These are phyloP conservation scores for Cladosporium sp. DNA, from an alignment of 2,329 filamentous ascomycete species.

Conservation along the genomic window DNA sequence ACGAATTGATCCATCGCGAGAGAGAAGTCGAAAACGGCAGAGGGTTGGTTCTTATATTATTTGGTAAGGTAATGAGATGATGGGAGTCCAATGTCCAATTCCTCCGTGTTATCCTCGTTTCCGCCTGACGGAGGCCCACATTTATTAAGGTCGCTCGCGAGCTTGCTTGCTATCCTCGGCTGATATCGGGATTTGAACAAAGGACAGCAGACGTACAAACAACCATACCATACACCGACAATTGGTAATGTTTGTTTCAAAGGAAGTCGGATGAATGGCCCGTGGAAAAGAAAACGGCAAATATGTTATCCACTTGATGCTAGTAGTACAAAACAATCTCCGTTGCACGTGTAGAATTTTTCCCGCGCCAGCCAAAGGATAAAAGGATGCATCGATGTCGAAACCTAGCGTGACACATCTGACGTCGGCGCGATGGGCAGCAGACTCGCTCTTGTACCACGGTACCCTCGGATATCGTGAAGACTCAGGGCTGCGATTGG, in stretches of 20 bases:
- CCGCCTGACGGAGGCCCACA: not conserved
- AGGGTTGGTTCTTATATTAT: not conserved
- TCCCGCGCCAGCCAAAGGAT: not conserved
- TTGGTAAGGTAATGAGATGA: not conserved
- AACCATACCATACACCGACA: not conserved
- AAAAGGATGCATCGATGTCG: not conserved
- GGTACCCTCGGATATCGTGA: not conserved
- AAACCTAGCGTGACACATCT: constrained; percentile 6
- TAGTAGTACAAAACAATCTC: not conserved
- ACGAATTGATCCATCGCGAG: constrained; percentile 59
- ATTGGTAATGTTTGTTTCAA: not conserved
- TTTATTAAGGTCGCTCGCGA: not conserved
- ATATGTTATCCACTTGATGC: not conserved
- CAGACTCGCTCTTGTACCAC: not conserved
- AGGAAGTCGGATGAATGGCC: not conserved
- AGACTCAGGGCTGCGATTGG: constrained; percentile 9
- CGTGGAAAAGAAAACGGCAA: not conserved
- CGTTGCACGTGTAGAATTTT: not conserved
- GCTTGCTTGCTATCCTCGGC: constrained; percentile 7
- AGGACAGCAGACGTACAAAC: not conserved
- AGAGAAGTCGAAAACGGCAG: not conserved
- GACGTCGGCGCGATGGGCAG: constrained; percentile 8
- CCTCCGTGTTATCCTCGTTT: constrained; percentile 8
- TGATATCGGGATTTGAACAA: not conserved
- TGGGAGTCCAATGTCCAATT: not conserved